Evolutionary conservation across 148 eudicot species (phyloP), one percentile per base, ranked within the genome.

Genomic region (Nyssa sinensis): DNA sequence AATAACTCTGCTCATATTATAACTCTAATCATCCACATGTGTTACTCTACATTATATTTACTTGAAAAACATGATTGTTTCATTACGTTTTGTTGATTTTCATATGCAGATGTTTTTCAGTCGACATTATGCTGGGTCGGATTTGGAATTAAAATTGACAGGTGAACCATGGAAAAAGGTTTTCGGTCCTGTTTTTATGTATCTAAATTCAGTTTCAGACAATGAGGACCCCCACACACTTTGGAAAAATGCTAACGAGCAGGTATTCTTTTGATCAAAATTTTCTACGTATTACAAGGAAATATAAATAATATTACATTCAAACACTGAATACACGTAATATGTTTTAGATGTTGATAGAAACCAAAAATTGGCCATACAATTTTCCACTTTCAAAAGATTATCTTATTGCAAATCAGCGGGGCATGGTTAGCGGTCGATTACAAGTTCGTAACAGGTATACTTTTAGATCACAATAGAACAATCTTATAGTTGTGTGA

Each of bases 161-260:
- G 59, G 84, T n/a, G 89, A 93, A 64, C 80, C 93, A 5, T 94
- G 98, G 98, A 94, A 84, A 74, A 94, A 92, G 84, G 96, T 92
- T 3, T 92, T 87, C 34, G 98, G 98, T 62, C 98, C 97, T 24
- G 93, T 87, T 76, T 84, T 87, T 30, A 35, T 94, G 70, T 90
- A 94, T 72, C 37, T 92, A 21, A 94, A 94, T 69, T 77, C 93
- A 0, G 79, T 62, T 60, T 12, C 51, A 28, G 69, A 60, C 0
- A 21, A 79, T 25, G 77, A 68, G 32, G 79, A 86, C 71, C 75
- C 83, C 23, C n/a, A n/a, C 3, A 19, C 55, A 30, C 86, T 94
- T 13, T 94, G 98, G 98, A 55, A 75, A 55, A 85, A 85, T 57
- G 59, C 59, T 17, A 55, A 55, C 17, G 17, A 17, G n/a, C 87